Percentiles rank a stretch among this genome's conserved stretches.
These are phyloP conservation scores for Teratosphaeria nubilosa DNA, from an alignment of 2,329 filamentous ascomycete genomes.

Conservation along the genomic window DNA sequence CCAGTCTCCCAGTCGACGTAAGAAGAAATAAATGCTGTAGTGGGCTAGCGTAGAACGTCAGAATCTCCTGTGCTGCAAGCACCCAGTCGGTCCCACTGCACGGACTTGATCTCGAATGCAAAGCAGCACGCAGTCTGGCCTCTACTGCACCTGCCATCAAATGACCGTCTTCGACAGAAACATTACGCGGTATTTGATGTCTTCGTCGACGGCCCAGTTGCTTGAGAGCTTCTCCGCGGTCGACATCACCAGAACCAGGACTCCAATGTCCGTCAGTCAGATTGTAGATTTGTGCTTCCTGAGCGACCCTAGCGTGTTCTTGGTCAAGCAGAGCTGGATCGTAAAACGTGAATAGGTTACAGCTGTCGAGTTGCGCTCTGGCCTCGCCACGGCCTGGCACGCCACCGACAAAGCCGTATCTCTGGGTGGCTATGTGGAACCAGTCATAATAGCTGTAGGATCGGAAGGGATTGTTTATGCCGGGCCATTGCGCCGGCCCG, in stretches of 20 bases:
- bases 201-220: constrained; percentile 13
- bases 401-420: constrained; percentile 29
- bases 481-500: neutral
- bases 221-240: constrained; percentile 26
- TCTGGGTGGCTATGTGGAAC: constrained; percentile 8
- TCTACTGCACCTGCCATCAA: constrained; percentile 15
- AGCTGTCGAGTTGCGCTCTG: constrained; percentile 31
- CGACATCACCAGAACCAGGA: constrained; percentile 12
- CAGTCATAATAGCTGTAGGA: constrained; percentile 7
- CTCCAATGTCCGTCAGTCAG: constrained; percentile 36
- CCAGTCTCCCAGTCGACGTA: neutral
- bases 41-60: constrained; percentile 29
- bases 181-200: constrained; percentile 11
- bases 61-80: constrained; percentile 32
- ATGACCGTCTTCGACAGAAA: constrained; percentile 14
- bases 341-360: constrained; percentile 40
- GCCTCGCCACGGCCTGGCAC: constrained; percentile 33
- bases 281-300: constrained; percentile 31
- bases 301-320: constrained; percentile 19
- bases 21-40: constrained; percentile 22
- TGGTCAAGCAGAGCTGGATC: constrained; percentile 28
- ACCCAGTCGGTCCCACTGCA: constrained; percentile 36
- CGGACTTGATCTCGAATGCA: neutral
- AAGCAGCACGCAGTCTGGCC: constrained; percentile 7
- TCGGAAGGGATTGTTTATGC: constrained; percentile 1